Percentiles rank a stretch among this genome's conserved stretches.
These are phyloP conservation scores for Piper betle DNA, from an alignment of 164 flowering plant species.

Conservation along the genomic window DNA sequence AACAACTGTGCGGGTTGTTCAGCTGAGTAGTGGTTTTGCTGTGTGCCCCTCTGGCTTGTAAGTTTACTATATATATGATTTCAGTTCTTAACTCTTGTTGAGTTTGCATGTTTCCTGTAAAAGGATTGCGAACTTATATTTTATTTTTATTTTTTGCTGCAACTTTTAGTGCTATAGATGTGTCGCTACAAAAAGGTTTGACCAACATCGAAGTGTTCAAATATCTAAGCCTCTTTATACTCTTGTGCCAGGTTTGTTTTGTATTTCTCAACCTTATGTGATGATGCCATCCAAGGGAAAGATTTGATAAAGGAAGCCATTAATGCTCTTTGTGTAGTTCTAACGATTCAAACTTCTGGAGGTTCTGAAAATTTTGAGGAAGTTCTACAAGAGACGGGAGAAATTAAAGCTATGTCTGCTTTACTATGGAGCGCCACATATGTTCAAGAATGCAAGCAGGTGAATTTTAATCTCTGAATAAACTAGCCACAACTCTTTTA, in stretches of 20 bases:
- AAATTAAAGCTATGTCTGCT: slow-evolving; percentile 26
- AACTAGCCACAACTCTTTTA: not conserved
- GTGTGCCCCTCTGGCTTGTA: slow-evolving; percentile 80
- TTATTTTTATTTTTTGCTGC: not conserved
- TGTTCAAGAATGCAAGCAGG: slow-evolving; percentile 54
- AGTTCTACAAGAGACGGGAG: slow-evolving; percentile 15
- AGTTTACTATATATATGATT: slow-evolving; percentile 15
- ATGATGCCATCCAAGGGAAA: slow-evolving; percentile 50
- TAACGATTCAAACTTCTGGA: slow-evolving; percentile 17
- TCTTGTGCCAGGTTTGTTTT: slow-evolving; percentile 53
- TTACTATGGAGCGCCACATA: slow-evolving; percentile 68
- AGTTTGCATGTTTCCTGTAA: not conserved
- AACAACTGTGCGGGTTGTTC: slow-evolving; percentile 60
- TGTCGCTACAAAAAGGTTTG: not conserved
- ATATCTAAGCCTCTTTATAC: not conserved
- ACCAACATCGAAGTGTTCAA: not conserved
- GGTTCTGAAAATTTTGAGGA: slow-evolving; percentile 17
- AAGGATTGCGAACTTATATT: too few relatives aligned
- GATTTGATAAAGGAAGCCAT: slow-evolving; percentile 41
- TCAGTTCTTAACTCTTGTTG: not conserved
- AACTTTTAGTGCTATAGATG: not conserved
- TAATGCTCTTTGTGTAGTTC: slow-evolving; percentile 26
- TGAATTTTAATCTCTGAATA: slow-evolving; percentile 11
- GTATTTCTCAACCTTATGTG: slow-evolving; percentile 62
- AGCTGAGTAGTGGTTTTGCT: slow-evolving; percentile 48